These are phyloP conservation scores for Vanrija sp. DNA, from an alignment of 1,284 basidiomycete genomes.

Conservation along the genomic window DNA sequence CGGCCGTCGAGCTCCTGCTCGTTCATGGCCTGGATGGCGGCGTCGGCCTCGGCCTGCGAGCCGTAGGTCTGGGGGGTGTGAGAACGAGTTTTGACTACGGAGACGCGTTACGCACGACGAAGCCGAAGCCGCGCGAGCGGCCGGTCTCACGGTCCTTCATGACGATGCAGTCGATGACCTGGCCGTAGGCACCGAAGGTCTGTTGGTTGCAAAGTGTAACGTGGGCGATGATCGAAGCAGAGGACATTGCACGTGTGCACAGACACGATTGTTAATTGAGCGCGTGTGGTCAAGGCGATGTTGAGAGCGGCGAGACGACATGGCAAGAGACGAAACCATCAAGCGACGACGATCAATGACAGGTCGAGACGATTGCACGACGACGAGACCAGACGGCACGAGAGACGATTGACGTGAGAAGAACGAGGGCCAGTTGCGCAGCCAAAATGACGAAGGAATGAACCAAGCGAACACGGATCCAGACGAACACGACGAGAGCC, in stretches of 20 bases:
- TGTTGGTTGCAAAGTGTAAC: slow-evolving; percentile 11
- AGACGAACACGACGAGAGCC: background rate
- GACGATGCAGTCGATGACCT: slow-evolving; percentile 65
- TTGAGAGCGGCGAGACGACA: background rate
- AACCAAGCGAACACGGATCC: background rate
- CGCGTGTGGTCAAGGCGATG: no score
- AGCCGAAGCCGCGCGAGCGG: slow-evolving; percentile 93
- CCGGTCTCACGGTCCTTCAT: slow-evolving; percentile 97
- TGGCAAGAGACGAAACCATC: background rate
- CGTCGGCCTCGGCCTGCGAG: slow-evolving; percentile 63
- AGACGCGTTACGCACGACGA: slow-evolving; percentile 57
- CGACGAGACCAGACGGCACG: slow-evolving; percentile 11
- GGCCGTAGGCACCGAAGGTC: slow-evolving; percentile 47
- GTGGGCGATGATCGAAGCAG: background rate
- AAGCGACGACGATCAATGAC: background rate
- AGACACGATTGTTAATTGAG: no score
- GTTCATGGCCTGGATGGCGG: slow-evolving; percentile 74
- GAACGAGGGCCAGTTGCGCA: no score
- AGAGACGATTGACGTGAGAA: background rate
- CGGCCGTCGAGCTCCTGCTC: slow-evolving; percentile 93
- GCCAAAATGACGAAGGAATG: no score
- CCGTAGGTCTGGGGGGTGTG: slow-evolving; percentile 57
- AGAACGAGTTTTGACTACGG: background rate
- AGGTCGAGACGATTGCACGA: background rate
- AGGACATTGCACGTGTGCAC: background rate